phyloP scores from a whole-genome alignment of 352 stramenopile species.

The Pythium graminicola region DNA sequence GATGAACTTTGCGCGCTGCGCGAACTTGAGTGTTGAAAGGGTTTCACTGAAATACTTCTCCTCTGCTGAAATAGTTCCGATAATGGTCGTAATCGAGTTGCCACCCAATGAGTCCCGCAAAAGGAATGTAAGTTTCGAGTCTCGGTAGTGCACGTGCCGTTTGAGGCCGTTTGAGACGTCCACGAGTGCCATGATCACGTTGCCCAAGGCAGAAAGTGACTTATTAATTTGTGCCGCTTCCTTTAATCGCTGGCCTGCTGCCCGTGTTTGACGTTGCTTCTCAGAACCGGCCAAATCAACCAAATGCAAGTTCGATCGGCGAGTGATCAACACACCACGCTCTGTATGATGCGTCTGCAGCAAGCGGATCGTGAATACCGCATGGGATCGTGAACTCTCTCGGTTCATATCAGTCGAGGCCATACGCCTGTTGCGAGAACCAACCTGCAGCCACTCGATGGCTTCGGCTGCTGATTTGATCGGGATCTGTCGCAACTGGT shows the following conservation, averaged over 20 bases:
- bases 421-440: conserved; percentile 88
- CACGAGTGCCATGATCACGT: conserved; percentile 87
- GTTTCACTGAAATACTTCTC: conserved; percentile 85
- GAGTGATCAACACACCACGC: conserved; percentile 48
- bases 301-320: conserved; percentile 73
- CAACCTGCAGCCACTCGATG: conserved; percentile 66
- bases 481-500: conserved; percentile 58
- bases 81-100: conserved; percentile 84
- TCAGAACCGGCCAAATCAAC: conserved; percentile 86
- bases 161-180: conserved; percentile 77
- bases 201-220: conserved; percentile 78
- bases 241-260: conserved; percentile 75
- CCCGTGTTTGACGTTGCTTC: conserved; percentile 79
- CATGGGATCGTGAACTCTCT: conserved; percentile 94
- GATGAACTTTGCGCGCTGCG: conserved; percentile 83
- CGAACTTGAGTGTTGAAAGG: conserved; percentile 84
- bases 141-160: conserved; percentile 79
- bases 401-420: conserved; percentile 97
- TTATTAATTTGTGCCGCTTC: conserved; percentile 89
- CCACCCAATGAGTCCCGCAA: conserved; percentile 74
- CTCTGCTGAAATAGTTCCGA: conserved; percentile 71
- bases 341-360: conserved; percentile 71
- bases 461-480: conserved; percentile 60
- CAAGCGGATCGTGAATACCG: conserved; percentile 95
- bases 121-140: conserved; percentile 83